phyloP scores from a whole-genome alignment of 2,329 filamentous ascomycete species.

The Neofusicoccum kwambonambiense region DNA sequence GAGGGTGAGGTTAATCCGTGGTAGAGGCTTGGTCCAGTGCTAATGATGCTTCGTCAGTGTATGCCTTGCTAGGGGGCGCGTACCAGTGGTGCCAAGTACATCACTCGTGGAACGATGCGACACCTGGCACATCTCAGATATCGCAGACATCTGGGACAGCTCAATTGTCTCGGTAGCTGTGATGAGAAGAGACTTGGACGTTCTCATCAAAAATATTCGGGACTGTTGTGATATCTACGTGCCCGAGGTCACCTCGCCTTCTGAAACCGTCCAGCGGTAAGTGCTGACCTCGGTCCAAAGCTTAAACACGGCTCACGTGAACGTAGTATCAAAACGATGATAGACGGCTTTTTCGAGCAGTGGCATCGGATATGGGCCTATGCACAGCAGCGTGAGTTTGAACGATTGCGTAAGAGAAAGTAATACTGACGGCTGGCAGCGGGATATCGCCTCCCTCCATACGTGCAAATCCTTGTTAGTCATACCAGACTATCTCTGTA shows the following conservation, averaged over 20 bases:
- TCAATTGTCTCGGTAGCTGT: slow-evolving; percentile 72
- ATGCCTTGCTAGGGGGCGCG: slow-evolving; percentile 67
- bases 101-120: slow-evolving; percentile 67
- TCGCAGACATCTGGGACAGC: slow-evolving; percentile 66
- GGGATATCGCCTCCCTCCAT: slow-evolving; percentile 60
- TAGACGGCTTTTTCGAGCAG: slow-evolving; percentile 64
- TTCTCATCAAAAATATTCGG: slow-evolving; percentile 11
- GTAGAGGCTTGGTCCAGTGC: not conserved
- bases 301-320: not conserved
- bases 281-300: not conserved
- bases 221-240: slow-evolving; percentile 4
- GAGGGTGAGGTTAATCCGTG: slow-evolving; percentile 45
- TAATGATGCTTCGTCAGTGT: slow-evolving; percentile 39
- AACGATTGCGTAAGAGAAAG: slow-evolving; percentile 54
- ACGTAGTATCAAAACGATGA: slow-evolving; percentile 45
- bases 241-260: slow-evolving; percentile 6
- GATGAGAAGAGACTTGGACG: slow-evolving; percentile 59
- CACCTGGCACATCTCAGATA: slow-evolving; percentile 63
- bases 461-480: slow-evolving; percentile 71
- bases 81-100: slow-evolving; percentile 66
- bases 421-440: slow-evolving; percentile 24
- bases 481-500: slow-evolving; percentile 75
- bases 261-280: slow-evolving; percentile 14
- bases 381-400: slow-evolving; percentile 34
- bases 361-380: slow-evolving; percentile 62